Base-by-base conservation (phyloP, 768 basidiomycete genomes). In the Lenzites betulinus region DNA sequence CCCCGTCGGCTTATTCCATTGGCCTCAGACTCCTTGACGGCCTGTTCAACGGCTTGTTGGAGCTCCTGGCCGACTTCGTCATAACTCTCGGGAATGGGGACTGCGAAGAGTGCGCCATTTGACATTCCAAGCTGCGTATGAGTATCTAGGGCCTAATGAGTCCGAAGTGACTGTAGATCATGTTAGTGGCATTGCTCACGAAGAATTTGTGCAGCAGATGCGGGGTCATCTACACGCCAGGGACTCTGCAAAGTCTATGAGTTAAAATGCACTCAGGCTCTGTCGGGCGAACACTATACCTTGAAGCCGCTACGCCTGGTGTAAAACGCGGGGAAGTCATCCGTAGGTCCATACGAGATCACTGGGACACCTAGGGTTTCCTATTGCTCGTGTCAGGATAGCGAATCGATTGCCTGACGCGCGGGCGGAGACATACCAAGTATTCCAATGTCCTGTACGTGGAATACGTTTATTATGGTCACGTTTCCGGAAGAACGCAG, bases 341-440 rank as follows among this genome's bases (percentile, higher is more conserved):
- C 78, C 0, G 87, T 85, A 46, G 82, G 68, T 1, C 86, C 85
- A 66, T 91, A 95, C 0, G 92, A 83, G 4, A 95, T 72, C 1
- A 97, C 95, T 2, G 93, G 93, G 13, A 98, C 93, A 2, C 96
- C 96, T 38, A 95, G 84, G 0, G 95, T 95, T 84, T 98, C 96
- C 94, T 96, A 64, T 15, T 28, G 54, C 35, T 43, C 20, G 23
- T 15, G 22, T 51, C 30, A 41, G 51, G 16, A 7, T 26, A 18
- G 47, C 42, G 18, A 1, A 4, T 7, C 41, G 9, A 15, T 20
- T n/a, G n/a, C n/a, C 8, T 26, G 5, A 36, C 1, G 12, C 2
- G 7, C 20, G 9, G 18, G 20, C 6, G 7, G n/a, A 26, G 9
- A 69, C 80, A 50, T 69, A 87, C 91, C 58, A 93, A 80, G 71